phyloP scores from a whole-genome alignment of 1,139 yeast species.

The Scheffersomyces illinoinensis region DNA sequence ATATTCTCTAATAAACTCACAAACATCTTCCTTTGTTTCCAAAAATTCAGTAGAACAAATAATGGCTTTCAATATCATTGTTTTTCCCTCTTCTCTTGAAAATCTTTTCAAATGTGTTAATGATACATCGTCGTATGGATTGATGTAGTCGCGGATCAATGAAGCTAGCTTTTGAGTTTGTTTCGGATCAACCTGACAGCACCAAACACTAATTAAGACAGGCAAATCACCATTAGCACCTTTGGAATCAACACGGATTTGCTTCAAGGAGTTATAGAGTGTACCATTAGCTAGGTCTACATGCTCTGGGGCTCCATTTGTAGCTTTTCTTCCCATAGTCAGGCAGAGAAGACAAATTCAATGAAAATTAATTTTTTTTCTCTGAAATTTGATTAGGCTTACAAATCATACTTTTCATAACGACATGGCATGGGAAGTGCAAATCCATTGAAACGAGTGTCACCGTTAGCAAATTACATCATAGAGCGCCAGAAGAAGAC shows the following conservation, averaged over 20 bases:
- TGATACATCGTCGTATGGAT: slow-evolving; percentile 26
- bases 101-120: slow-evolving; percentile 38
- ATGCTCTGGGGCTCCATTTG: slow-evolving; percentile 10
- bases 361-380: no score
- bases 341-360: neutral
- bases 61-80: slow-evolving; percentile 21
- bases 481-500: neutral
- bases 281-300: slow-evolving; percentile 51
- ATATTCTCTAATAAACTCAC: slow-evolving; percentile 13
- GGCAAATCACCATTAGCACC: slow-evolving; percentile 31
- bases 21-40: slow-evolving; percentile 14
- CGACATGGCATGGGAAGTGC: neutral
- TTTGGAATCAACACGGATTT: slow-evolving; percentile 31
- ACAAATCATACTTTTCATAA: neutral
- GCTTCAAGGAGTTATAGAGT: slow-evolving; percentile 49
- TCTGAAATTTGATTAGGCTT: neutral
- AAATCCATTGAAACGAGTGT: neutral
- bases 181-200: slow-evolving; percentile 36
- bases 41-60: slow-evolving; percentile 28
- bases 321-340: slow-evolving; percentile 3
- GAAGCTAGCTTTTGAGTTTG: slow-evolving; percentile 28
- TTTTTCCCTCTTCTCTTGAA: slow-evolving; percentile 16
- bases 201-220: slow-evolving; percentile 56
- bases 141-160: slow-evolving; percentile 26
- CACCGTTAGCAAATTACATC: neutral